Evolutionary conservation across 208 protist species (phyloP), one percentile per base, ranked within the genome.

Genomic region (Leishmania aethiopica): DNA sequence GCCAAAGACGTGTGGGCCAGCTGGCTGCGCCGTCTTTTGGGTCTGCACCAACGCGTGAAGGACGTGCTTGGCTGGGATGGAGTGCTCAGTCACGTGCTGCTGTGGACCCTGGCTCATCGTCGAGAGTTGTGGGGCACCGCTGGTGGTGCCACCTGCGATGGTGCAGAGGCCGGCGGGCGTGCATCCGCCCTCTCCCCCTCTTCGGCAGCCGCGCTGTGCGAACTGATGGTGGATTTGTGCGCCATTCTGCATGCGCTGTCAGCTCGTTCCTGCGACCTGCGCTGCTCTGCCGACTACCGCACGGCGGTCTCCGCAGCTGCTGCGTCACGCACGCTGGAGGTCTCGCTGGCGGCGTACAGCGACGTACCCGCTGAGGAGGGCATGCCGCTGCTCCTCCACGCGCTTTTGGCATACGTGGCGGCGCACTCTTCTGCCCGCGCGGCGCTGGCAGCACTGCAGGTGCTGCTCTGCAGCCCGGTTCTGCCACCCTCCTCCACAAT

Each of bases 1-100:
- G 70, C 71, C 7, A 90, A 88, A 73, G 59, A 80, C 19, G 42
- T 62, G 13, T 94, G 91, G 91, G 82, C 83, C 15, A 40, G 32
- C 28, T 94, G 91, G 91, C 51, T 94, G 79, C 85, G 84, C 25
- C 80, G 80, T 3, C 17, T 86, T 45, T 77, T 94, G 45, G 83
- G 82, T 3, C 66, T 86, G 45, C 82, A 94, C 59, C 78, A 85
- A 40, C 66, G 71, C 62, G 77, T 91, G 70, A 88, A 88, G 77
- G 59, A 87, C 73, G 70, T 92, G 13, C 79, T 92, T 70, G 79
- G 84, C 53, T 91, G 85, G 87, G 91, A 94, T 69, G 67, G 40
- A 11, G 55, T 92, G 57, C 83, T 94, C 62, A 80, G 79, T 69
- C 89, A 92, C 73, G 67, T 75, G 5, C 82, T 92, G 55, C 80